phyloP scores from a whole-genome alignment of 2,329 filamentous ascomycete species.

The Lachnellula arida region DNA sequence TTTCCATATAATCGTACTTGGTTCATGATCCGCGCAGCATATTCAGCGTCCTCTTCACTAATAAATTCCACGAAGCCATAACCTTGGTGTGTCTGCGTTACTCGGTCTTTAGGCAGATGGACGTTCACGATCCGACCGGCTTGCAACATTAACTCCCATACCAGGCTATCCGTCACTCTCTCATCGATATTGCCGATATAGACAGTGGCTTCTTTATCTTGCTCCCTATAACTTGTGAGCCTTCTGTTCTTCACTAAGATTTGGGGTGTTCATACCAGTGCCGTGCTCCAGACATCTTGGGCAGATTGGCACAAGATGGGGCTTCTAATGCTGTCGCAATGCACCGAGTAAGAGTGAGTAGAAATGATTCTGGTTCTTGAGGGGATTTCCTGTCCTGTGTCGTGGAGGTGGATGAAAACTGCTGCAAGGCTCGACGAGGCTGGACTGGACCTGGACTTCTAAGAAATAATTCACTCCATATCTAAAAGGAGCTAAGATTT shows the following conservation, averaged over 20 bases:
- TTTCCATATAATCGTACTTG: conserved; percentile 90
- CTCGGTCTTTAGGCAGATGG: conserved; percentile 95
- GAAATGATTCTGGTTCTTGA: neutral
- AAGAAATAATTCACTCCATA: neutral
- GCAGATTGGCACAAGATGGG: neutral
- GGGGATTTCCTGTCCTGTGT: neutral
- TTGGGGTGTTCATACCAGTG: conserved; percentile 60
- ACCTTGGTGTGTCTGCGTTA: conserved; percentile 93
- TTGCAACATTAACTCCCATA: conserved; percentile 98
- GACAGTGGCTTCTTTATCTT: conserved; percentile 96
- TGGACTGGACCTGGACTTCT: neutral
- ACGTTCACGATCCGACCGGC: conserved; percentile 97
- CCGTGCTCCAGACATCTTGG: conserved; percentile 44
- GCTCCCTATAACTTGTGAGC: conserved; percentile 60
- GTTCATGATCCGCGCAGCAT: conserved; percentile 95
- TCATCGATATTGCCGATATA: conserved; percentile 99
- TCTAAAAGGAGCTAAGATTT: neutral
- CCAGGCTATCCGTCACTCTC: conserved; percentile 80
- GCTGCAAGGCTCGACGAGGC: conserved; percentile 15
- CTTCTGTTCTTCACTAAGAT: conserved; percentile 1
- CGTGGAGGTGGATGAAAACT: conserved; percentile 7
- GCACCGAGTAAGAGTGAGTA: no score
- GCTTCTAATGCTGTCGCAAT: no score
- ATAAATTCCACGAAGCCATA: conserved; percentile 99
- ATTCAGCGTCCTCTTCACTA: conserved; percentile 91